Conservation (phyloP, 441 rosid species). For the Euphorbia celastroides region DNA sequence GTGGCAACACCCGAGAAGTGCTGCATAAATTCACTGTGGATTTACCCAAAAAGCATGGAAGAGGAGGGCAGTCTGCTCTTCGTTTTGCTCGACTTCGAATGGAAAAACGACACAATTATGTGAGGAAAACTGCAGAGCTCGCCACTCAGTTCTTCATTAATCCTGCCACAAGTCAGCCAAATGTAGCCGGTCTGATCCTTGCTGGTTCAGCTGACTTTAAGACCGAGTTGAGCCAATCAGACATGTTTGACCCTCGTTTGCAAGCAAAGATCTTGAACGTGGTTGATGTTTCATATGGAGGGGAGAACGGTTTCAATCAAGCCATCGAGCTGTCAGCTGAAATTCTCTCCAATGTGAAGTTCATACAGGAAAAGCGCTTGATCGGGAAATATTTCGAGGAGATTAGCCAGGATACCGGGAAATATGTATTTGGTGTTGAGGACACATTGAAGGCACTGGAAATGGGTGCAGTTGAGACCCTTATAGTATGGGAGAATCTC, state of each 20-base stretch:
- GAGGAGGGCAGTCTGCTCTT: conserved; percentile 94
- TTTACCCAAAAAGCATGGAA: conserved; percentile 86
- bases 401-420: conserved; percentile 80
- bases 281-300: conserved; percentile 83
- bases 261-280: conserved; percentile 80
- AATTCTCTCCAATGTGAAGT: conserved; percentile 72
- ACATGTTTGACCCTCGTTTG: conserved; percentile 82
- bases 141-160: conserved; percentile 80
- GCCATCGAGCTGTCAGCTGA: conserved; percentile 82
- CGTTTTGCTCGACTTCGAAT: conserved; percentile 86
- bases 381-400: conserved; percentile 84
- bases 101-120: conserved; percentile 89
- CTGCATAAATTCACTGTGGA: conserved; percentile 80
- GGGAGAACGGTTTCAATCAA: conserved; percentile 77
- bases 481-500: conserved; percentile 82
- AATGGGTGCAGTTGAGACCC: conserved; percentile 79
- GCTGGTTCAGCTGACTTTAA: conserved; percentile 93
- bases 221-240: conserved; percentile 81
- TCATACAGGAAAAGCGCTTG: conserved; percentile 72
- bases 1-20: conserved; percentile 82
- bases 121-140: conserved; percentile 81
- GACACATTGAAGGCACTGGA: conserved; percentile 72
- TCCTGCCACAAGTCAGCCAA: conserved; percentile 85
- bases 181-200: conserved; percentile 67
- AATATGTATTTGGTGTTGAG: conserved; percentile 69